A percentile compares a stretch with the other conserved stretches of the same genome.
phyloP scores from a whole-genome alignment of 2,329 filamentous ascomycete species.

The Leptographium wingfieldii region DNA sequence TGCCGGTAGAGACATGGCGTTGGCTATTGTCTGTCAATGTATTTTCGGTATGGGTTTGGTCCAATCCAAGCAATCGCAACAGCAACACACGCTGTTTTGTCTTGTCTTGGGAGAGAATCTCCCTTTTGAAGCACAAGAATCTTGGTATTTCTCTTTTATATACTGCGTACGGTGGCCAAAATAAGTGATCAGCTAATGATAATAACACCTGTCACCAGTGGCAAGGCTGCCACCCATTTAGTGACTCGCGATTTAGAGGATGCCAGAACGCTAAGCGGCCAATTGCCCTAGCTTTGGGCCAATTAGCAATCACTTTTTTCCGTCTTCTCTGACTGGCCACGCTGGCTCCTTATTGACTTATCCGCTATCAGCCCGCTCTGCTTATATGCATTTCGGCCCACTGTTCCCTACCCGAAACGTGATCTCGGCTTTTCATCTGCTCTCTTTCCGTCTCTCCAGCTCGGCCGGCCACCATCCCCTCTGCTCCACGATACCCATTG shows the following conservation, averaged over 20 bases:
- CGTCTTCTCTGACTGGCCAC: constrained; percentile 9
- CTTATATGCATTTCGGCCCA: background rate
- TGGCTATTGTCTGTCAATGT: background rate
- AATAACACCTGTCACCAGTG: background rate
- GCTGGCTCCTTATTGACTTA: background rate
- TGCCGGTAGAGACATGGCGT: background rate
- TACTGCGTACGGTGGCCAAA: background rate
- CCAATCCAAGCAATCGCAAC: background rate
- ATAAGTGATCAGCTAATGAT: background rate
- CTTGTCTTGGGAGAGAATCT: background rate
- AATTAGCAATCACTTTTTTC: constrained; percentile 9
- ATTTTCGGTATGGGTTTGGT: background rate
- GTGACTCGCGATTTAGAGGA: background rate
- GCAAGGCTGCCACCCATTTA: background rate
- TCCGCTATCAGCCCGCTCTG: background rate
- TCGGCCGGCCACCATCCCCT: background rate
- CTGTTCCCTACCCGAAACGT: background rate
- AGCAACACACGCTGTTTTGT: background rate
- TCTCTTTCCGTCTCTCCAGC: background rate
- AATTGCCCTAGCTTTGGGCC: constrained; percentile 4
- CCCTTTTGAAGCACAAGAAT: background rate
- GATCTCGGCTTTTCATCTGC: background rate
- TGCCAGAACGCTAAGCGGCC: background rate
- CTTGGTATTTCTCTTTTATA: background rate
- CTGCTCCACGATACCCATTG: background rate